Evolutionary conservation across 345 rosid species (phyloP), one percentile per base, ranked within the genome.

Genomic region (Raphanus raphanistrum): DNA sequence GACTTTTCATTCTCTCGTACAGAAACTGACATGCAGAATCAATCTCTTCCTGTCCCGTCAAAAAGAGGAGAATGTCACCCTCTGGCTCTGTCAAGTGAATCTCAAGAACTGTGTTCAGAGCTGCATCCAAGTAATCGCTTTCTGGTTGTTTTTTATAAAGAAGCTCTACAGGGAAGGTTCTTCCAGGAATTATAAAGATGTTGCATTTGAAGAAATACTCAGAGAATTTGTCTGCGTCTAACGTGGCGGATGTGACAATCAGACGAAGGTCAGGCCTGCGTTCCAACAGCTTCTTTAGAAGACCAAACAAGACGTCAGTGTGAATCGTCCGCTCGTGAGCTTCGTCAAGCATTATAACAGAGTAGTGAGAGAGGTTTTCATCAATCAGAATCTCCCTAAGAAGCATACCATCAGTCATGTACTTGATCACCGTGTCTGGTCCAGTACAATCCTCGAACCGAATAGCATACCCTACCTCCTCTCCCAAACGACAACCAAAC

Each of bases 401-500:
- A 75, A 90, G 92, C 91, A 92, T 85, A 67, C 97, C 95, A 71
- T 88, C 95, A 41, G 95, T 90, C 97, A 92, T 90, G 76, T 90
- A 92, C 83, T 92, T 92, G 83, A 92, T 92, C 67, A 90, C 90
- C 43, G 93, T 88, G 36, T 92, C 92, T 10, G 97, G 94, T 76
- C 97, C 93, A 54, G 97, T 87, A 71, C 93, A 90, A 84, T 90
- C 94, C 82, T 92, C 90, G 52, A 92, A 90, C 54, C 94, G 85
- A 74, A 92, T 87, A 0, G 94, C 92, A 82, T 90, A 92, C 52
- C 97, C 97, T 50, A 92, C 94, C 75, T 92, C 97, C 76, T 92
- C 93, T 38, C 94, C 93, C 60, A 92, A 81, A 13, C 88, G 90
- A 76, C 97, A 90, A 27, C 97, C 97, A 84, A 92, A 87, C 85